Evolutionary conservation across 2,329 filamentous ascomycete genomes (phyloP).

Genomic region (Verticillium isaacii): DNA sequence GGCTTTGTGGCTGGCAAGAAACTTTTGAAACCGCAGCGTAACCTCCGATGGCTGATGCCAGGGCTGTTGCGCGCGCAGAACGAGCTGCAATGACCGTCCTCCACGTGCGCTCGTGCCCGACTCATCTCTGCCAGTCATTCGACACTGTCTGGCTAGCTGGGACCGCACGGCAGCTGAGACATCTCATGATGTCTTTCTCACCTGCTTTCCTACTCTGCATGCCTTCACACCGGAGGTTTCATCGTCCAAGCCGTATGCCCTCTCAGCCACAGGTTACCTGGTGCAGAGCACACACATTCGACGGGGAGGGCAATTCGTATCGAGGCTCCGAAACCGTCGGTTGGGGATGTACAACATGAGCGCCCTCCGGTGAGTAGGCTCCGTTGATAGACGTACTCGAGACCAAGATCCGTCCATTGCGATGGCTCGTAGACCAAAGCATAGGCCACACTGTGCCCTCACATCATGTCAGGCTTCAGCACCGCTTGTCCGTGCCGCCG

Average conservation of each 20-base stretch:
- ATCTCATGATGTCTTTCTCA: not conserved
- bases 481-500: not conserved
- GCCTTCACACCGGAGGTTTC: not conserved
- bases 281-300: not conserved
- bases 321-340: constrained; percentile 7
- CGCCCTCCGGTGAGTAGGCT: not conserved
- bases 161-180: constrained; percentile 6
- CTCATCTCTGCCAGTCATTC: not conserved
- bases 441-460: not conserved
- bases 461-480: not conserved
- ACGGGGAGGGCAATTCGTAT: constrained; percentile 9
- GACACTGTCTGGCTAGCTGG: not conserved
- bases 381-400: not conserved
- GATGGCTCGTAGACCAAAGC: not conserved
- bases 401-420: not conserved
- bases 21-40: not conserved
- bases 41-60: not conserved
- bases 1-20: not conserved
- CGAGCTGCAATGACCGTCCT: not conserved
- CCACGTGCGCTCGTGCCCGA: not conserved
- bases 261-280: not conserved
- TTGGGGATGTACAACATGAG: constrained; percentile 7
- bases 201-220: not conserved
- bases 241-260: not conserved
- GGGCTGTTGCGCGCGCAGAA: not conserved